These are phyloP conservation scores for Wickerhamomyces queroliae DNA, from an alignment of 805 yeast species.

Conservation along the genomic window DNA sequence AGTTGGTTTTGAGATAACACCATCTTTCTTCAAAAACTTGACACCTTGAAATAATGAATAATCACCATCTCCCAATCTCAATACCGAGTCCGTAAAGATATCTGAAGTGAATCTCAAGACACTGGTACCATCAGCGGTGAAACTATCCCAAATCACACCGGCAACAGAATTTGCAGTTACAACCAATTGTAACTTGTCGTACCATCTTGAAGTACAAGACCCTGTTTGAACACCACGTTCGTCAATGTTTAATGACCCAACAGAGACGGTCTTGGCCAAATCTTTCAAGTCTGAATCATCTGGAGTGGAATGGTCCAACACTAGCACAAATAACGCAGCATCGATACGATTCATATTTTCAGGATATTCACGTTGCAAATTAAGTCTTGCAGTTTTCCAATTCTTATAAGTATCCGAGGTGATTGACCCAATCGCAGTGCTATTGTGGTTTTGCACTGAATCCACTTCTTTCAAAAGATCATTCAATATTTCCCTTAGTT, in stretches of 20 bases:
- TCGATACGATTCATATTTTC: conserved; percentile 47
- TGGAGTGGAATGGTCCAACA: conserved; percentile 70
- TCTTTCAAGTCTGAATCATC: conserved; percentile 37
- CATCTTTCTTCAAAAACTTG: conserved; percentile 10
- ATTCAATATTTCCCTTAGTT: conserved; percentile 58
- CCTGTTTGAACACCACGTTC: conserved; percentile 80
- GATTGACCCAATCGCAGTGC: conserved; percentile 73
- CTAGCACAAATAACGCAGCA: conserved; percentile 73
- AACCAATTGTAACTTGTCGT: conserved; percentile 81
- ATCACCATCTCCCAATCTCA: conserved; percentile 76
- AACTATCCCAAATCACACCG: conserved; percentile 85
- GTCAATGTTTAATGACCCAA: conserved; percentile 73
- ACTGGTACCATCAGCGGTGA: conserved; percentile 92
- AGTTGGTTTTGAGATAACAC: conserved; percentile 7
- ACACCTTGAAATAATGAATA: conserved; percentile 34
- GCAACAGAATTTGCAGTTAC: conserved; percentile 83
- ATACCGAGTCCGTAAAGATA: conserved; percentile 82
- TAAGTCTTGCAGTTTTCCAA: conserved; percentile 72
- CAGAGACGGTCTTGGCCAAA: conserved; percentile 58
- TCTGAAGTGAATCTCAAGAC: conserved; percentile 85
- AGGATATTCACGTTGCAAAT: conserved; percentile 33
- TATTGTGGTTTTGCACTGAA: conserved; percentile 53
- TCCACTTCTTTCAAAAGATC: conserved; percentile 67
- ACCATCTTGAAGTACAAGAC: conserved; percentile 91
- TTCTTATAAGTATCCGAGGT: conserved; percentile 82